These are phyloP conservation scores for Durotheca rogersii DNA, from an alignment of 495 filamentous ascomycete species.

Conservation along the genomic window DNA sequence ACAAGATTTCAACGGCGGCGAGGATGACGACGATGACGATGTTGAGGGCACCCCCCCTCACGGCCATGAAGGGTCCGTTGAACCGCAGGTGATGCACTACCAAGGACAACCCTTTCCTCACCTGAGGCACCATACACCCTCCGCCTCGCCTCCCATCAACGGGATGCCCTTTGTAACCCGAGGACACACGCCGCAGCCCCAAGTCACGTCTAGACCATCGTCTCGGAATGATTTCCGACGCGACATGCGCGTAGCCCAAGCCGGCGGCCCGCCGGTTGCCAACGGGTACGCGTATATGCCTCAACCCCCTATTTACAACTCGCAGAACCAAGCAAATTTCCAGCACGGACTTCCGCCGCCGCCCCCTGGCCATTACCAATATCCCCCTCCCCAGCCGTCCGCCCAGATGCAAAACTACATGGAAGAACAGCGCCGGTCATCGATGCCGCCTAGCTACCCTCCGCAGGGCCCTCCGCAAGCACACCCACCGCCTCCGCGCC, in stretches of 20 bases:
- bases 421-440: slow-evolving; percentile 65
- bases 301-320: slow-evolving; percentile 81
- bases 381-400: slow-evolving; percentile 38
- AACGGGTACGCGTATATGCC: slow-evolving; percentile 85
- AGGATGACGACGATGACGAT: slow-evolving; percentile 87
- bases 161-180: slow-evolving; percentile 68
- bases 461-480: slow-evolving; percentile 41
- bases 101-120: slow-evolving; percentile 75
- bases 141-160: slow-evolving; percentile 89
- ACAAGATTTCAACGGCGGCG: slow-evolving; percentile 81
- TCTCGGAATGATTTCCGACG: slow-evolving; percentile 76
- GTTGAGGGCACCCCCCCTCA: slow-evolving; percentile 70
- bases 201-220: slow-evolving; percentile 71
- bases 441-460: slow-evolving; percentile 59
- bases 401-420: slow-evolving; percentile 60
- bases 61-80: slow-evolving; percentile 50
- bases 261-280: slow-evolving; percentile 57
- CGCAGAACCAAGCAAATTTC: slow-evolving; percentile 57
- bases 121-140: slow-evolving; percentile 79
- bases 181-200: slow-evolving; percentile 78
- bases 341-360: slow-evolving; percentile 50
- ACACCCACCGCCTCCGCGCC: slow-evolving; percentile 24
- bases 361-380: slow-evolving; percentile 56
- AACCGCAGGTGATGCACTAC: slow-evolving; percentile 66
- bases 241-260: slow-evolving; percentile 69